Evolutionary conservation across 2,329 filamentous ascomycete genomes (phyloP).

Genomic region (Microcyclosporella mali): DNA sequence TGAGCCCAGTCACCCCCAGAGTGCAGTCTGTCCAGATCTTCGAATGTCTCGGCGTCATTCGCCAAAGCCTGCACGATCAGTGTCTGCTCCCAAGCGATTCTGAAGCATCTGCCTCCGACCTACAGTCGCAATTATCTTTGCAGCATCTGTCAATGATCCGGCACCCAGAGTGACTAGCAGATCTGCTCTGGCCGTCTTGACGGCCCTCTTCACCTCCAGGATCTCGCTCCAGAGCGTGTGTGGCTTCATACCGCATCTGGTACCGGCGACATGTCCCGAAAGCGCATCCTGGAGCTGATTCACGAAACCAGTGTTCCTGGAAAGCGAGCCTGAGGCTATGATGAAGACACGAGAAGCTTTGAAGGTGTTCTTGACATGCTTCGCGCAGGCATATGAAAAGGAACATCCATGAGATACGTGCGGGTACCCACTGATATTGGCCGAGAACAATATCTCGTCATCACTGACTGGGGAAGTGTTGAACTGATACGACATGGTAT

Average conservation of each 20-base stretch:
- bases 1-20: constrained; percentile 10
- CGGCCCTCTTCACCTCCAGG: constrained; percentile 42
- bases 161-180: constrained; percentile 50
- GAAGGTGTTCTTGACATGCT: constrained; percentile 44
- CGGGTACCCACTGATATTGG: constrained; percentile 25
- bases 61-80: constrained; percentile 7
- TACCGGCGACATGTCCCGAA: constrained; percentile 40
- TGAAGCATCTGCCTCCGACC: neutral
- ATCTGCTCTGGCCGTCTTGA: constrained; percentile 37
- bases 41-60: constrained; percentile 10
- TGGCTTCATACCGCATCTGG: constrained; percentile 46
- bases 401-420: constrained; percentile 44
- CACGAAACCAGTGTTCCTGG: constrained; percentile 42
- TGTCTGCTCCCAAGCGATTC: no score
- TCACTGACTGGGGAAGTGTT: neutral
- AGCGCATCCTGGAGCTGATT: constrained; percentile 38
- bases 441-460: constrained; percentile 7
- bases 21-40: constrained; percentile 6
- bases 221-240: constrained; percentile 52
- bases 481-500: neutral
- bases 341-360: constrained; percentile 44
- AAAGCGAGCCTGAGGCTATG: constrained; percentile 46
- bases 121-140: constrained; percentile 48
- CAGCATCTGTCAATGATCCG: constrained; percentile 51
- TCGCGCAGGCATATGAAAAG: constrained; percentile 40